Evolutionary conservation across 176 grass and related monocot species (phyloP).

Genomic region (Alloteropsis semialata): DNA sequence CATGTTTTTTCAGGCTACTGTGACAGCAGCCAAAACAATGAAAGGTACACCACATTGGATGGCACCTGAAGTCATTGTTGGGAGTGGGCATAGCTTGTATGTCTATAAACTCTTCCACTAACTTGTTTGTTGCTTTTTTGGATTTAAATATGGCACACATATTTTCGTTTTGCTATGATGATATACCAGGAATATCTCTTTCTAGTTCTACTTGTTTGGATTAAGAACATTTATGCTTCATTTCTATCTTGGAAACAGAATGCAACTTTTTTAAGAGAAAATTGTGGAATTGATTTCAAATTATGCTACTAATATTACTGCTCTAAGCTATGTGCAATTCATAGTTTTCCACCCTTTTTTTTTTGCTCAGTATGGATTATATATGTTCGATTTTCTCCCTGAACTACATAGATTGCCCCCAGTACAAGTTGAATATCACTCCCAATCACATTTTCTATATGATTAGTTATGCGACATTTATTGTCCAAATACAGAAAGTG

Average conservation of each 20-base stretch:
- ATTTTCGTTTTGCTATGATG: neutral
- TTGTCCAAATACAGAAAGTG: neutral
- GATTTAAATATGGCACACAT: neutral
- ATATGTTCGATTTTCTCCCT: neutral
- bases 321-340: neutral
- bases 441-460: slow-evolving; percentile 7
- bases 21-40: slow-evolving; percentile 97
- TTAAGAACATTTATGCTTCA: slow-evolving; percentile 10
- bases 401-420: neutral
- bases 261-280: neutral
- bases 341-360: neutral
- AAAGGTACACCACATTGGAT: slow-evolving; percentile 99
- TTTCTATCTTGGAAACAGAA: slow-evolving; percentile 2
- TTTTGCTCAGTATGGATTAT: neutral
- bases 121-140: neutral
- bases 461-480: neutral
- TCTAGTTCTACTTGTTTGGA: slow-evolving; percentile 3
- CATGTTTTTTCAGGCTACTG: slow-evolving; percentile 71
- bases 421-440: neutral
- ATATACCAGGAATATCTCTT: slow-evolving; percentile 5
- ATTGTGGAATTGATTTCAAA: neutral
- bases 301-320: neutral
- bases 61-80: slow-evolving; percentile 99
- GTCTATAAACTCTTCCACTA: slow-evolving; percentile 15
- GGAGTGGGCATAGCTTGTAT: slow-evolving; percentile 97